Evolutionary conservation across 2,329 filamentous ascomycete genomes (phyloP).

Genomic region (Aureobasidium mangrovei): DNA sequence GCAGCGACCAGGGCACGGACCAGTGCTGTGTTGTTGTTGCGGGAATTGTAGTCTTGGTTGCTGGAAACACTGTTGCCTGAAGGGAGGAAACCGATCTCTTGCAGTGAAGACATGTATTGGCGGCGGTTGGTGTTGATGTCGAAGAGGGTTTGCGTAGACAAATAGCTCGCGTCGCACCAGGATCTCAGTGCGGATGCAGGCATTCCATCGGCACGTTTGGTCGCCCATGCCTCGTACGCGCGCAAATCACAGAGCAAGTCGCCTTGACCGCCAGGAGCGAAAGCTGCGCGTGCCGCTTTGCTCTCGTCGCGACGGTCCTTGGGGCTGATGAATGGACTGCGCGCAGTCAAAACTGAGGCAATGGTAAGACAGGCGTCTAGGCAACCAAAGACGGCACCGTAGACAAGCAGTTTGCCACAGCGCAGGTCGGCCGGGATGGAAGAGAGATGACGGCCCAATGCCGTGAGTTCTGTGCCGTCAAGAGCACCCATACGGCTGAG

Average conservation of each 20-base stretch:
- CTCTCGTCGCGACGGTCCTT: slow-evolving; percentile 75
- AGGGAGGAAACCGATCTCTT: slow-evolving; percentile 70
- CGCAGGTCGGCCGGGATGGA: slow-evolving; percentile 91
- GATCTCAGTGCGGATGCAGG: slow-evolving; percentile 54
- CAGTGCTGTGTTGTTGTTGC: slow-evolving; percentile 38
- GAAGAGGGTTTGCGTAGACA: slow-evolving; percentile 71
- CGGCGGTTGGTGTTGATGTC: slow-evolving; percentile 81
- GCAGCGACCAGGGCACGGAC: slow-evolving; percentile 42
- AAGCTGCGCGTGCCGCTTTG: slow-evolving; percentile 64
- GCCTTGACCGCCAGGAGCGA: slow-evolving; percentile 63
- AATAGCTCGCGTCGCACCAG: slow-evolving; percentile 80
- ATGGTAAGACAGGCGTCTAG: slow-evolving; percentile 82
- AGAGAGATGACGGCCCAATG: slow-evolving; percentile 83
- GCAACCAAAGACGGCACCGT: slow-evolving; percentile 87
- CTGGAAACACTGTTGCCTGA: slow-evolving; percentile 21
- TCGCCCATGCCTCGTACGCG: slow-evolving; percentile 75
- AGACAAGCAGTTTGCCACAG: slow-evolving; percentile 90
- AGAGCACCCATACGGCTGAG: slow-evolving; percentile 81
- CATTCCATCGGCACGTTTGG: slow-evolving; percentile 49
- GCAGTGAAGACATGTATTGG: slow-evolving; percentile 78
- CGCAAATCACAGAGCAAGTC: slow-evolving; percentile 81
- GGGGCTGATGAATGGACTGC: slow-evolving; percentile 78
- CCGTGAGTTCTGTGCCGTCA: slow-evolving; percentile 77
- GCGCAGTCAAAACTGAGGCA: slow-evolving; percentile 82
- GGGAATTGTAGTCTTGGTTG: slow-evolving; percentile 35